These are phyloP conservation scores for Rhizopus delemar DNA, from an alignment of 371 early-diverging fungal genomes.

Conservation along the genomic window DNA sequence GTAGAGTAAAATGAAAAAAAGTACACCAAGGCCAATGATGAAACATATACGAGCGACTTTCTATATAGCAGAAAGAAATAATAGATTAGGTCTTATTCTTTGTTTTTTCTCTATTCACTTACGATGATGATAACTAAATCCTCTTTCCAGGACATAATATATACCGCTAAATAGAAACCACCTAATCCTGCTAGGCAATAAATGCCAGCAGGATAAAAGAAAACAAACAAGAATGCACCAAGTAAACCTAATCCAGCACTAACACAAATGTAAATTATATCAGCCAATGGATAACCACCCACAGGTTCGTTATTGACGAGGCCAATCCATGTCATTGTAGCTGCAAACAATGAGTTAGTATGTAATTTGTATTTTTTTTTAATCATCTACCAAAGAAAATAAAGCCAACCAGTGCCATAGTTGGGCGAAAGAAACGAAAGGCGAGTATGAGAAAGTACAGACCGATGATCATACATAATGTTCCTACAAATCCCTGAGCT, in stretches of 20 bases:
- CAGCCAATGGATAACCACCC: slow-evolving; percentile 40
- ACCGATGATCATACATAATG: slow-evolving; percentile 40
- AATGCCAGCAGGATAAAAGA: slow-evolving; percentile 30
- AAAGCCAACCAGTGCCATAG: slow-evolving; percentile 48
- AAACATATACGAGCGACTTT: slow-evolving; percentile 51
- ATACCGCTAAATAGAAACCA: slow-evolving; percentile 47
- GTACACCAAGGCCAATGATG: slow-evolving; percentile 37
- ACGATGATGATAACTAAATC: slow-evolving; percentile 46
- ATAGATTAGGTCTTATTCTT: neutral
- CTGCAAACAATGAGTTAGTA: slow-evolving; percentile 20
- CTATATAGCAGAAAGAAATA: slow-evolving; percentile 14
- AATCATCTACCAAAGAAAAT: slow-evolving; percentile 43
- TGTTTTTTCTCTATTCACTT: slow-evolving; percentile 11
- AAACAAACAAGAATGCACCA: slow-evolving; percentile 37
- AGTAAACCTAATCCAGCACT: slow-evolving; percentile 45
- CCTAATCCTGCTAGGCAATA: slow-evolving; percentile 32
- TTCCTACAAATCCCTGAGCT: slow-evolving; percentile 47
- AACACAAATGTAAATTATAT: slow-evolving; percentile 47
- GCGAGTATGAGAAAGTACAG: slow-evolving; percentile 45
- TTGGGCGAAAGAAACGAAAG: slow-evolving; percentile 46
- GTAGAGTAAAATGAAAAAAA: slow-evolving; percentile 36
- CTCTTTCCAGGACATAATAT: slow-evolving; percentile 49
- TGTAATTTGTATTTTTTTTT: no score
- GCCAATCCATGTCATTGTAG: slow-evolving; percentile 52
- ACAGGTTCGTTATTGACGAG: slow-evolving; percentile 52